Evolutionary conservation across 2,329 filamentous ascomycete genomes (phyloP), one percentile per base, ranked within the genome.

Genomic region (Fusarium sp.): DNA sequence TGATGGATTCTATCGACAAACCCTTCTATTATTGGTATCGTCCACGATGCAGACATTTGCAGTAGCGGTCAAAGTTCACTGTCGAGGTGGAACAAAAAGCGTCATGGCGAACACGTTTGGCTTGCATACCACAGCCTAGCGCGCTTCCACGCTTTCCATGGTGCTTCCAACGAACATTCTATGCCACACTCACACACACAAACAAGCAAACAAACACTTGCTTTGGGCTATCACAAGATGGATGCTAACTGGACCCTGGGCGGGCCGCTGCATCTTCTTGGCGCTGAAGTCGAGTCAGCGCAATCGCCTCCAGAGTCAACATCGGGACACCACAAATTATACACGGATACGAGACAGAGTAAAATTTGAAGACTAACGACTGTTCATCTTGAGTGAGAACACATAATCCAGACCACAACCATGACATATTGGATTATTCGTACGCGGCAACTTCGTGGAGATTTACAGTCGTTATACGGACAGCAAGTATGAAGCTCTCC

Each of bases 161-260:
- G 23, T 53, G 56, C 51, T 66, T 68, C 67, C 47, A 56, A 50
- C 38, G 51, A 58, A 63, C 55, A 24, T 62, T 69, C 67, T 57
- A 63, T 62, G n/a, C 20, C 32, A 26, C 17, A 10, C 55, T 26
- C 38, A 44, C 24, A 34, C 4, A 23, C 10, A 28, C n/a, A n/a
- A n/a, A n/a, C n/a, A n/a, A n/a, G n/a, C n/a, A n/a, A 11, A 28
- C 34, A n/a, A 36, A 36, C 8, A 4, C 34, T 36, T 36, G 34
- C 34, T 36, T 17, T 15, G 32, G 32, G 15, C 17, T 36, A 36
- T 36, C 34, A 36, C 5, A n/a, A 36, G n/a, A n/a, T 36, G 32
- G 26, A 28, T 28, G 26, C 10, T 9, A 15, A 34, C 40, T 36
- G 30, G 30, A 46, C 30, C 23, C 40, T 43, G 40, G 53, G 30